Evolutionary conservation across 805 yeast species (phyloP).

Genomic region (Ogataea pilisensis): DNA sequence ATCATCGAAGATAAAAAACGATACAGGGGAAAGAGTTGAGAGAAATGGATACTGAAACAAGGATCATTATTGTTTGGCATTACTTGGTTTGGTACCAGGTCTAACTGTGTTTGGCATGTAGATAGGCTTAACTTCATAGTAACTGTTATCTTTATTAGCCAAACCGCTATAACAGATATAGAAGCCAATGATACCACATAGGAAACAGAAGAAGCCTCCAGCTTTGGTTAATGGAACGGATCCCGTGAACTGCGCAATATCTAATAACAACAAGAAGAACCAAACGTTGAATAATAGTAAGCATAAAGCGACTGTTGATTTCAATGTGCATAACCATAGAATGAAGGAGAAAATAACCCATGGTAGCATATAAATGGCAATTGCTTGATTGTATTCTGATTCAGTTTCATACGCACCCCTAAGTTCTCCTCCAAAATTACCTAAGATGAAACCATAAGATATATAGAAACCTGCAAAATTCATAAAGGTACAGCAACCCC

Average conservation of each 20-base stretch:
- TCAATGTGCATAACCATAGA: slow-evolving; percentile 43
- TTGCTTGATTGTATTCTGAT: slow-evolving; percentile 37
- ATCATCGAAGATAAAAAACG: too few relatives aligned
- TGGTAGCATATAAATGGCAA: slow-evolving; percentile 46
- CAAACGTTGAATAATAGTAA: slow-evolving; percentile 39
- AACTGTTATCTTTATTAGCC: slow-evolving; percentile 52
- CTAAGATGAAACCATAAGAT: slow-evolving; percentile 42
- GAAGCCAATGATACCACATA: slow-evolving; percentile 41
- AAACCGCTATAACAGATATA: slow-evolving; percentile 45
- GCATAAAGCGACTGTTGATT: slow-evolving; percentile 41
- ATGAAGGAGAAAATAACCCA: slow-evolving; percentile 50
- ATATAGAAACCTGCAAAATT: slow-evolving; percentile 56
- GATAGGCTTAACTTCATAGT: slow-evolving; percentile 47
- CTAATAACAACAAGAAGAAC: slow-evolving; percentile 42
- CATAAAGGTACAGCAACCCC: slow-evolving; percentile 50
- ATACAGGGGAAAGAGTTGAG: too few relatives aligned
- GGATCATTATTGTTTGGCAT: slow-evolving; percentile 1
- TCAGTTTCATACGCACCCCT: slow-evolving; percentile 34
- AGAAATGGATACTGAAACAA: too few relatives aligned
- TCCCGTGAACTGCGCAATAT: slow-evolving; percentile 40
- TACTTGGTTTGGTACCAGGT: slow-evolving; percentile 8
- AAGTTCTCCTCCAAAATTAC: slow-evolving; percentile 40
- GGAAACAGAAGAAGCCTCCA: slow-evolving; percentile 45
- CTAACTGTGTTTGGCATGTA: slow-evolving; percentile 41
- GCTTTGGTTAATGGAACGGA: slow-evolving; percentile 34